These are phyloP conservation scores for Cyberlindnera mycetangii DNA, from an alignment of 805 yeast species.

Conservation along the genomic window DNA sequence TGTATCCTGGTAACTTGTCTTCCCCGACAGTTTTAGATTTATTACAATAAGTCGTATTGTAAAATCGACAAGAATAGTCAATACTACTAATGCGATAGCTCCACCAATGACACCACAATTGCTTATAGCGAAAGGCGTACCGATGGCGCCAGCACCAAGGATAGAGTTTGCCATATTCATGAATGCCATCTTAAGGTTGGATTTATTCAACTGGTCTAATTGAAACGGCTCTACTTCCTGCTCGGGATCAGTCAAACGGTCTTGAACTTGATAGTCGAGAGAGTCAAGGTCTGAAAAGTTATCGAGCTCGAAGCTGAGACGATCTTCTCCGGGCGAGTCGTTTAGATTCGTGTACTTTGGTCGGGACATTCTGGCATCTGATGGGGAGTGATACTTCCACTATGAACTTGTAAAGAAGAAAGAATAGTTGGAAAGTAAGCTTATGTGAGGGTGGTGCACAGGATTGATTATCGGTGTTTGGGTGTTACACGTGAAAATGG, in stretches of 20 bases:
- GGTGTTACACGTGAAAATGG: conserved; percentile 1
- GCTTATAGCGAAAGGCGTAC: conserved; percentile 84
- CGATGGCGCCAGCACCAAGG: conserved; percentile 93
- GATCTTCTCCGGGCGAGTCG: conserved; percentile 3
- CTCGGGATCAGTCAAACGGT: conserved; percentile 11
- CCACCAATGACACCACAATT: conserved; percentile 83
- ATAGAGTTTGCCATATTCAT: conserved; percentile 97
- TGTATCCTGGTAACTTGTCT: conserved; percentile 79
- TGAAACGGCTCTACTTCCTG: conserved; percentile 20
- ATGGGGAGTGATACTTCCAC: no score
- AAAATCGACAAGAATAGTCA: conserved; percentile 84
- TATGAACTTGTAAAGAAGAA: no score
- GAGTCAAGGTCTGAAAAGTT: conserved; percentile 25
- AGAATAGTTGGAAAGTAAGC: no score
- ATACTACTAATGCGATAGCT: conserved; percentile 49
- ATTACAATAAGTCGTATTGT: conserved; percentile 76
- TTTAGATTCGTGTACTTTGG: conserved; percentile 15
- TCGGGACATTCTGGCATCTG: conserved; percentile 8
- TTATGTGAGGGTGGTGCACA: no score
- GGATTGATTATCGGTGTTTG: no score
- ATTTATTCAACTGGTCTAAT: conserved; percentile 33
- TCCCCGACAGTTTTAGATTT: conserved; percentile 75
- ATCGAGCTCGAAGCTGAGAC: conserved; percentile 20
- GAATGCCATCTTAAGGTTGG: conserved; percentile 79
- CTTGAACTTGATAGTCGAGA: conserved; percentile 22